phyloP scores from a whole-genome alignment of 352 stramenopile species.

The Pythium coloratum region DNA sequence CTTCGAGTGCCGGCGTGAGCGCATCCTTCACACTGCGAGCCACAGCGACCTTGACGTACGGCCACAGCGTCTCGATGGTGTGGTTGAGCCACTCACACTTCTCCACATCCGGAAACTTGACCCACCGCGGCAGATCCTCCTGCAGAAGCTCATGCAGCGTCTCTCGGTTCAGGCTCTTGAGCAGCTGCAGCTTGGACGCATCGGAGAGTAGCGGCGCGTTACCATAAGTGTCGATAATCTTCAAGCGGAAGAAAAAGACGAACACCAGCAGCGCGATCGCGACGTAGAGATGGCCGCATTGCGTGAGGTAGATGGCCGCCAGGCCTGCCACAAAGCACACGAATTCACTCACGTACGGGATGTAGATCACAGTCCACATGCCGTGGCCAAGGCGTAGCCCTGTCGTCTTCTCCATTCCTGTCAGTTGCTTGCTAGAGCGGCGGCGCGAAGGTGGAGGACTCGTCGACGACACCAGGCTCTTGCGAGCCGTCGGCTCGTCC shows the following conservation, averaged over 20 bases:
- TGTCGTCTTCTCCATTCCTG: constrained; percentile 1
- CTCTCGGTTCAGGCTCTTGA: constrained; percentile 38
- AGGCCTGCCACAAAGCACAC: constrained; percentile 33
- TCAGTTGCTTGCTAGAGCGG: background rate
- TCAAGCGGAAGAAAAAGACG: constrained; percentile 42
- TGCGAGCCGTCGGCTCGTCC: background rate
- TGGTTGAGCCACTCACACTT: constrained; percentile 53
- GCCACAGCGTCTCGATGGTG: constrained; percentile 44
- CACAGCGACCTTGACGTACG: constrained; percentile 46
- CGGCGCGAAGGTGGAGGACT: constrained; percentile 1
- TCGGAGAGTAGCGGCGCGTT: constrained; percentile 31
- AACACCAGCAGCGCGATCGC: constrained; percentile 31
- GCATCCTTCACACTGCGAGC: constrained; percentile 38
- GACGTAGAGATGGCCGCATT: constrained; percentile 18
- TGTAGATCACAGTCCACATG: constrained; percentile 31
- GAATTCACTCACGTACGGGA: constrained; percentile 35
- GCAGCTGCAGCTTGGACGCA: constrained; percentile 38
- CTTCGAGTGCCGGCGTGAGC: constrained; percentile 36
- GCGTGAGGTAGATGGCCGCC: constrained; percentile 27
- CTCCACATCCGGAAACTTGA: constrained; percentile 50
- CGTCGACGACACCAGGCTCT: background rate
- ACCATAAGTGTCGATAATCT: constrained; percentile 35
- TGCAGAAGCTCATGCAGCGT: constrained; percentile 43
- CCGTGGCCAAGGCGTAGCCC: constrained; percentile 36
- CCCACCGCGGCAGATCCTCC: constrained; percentile 44